These are phyloP conservation scores for Serendipita sp. DNA, from an alignment of 1,284 basidiomycete species.

Conservation along the genomic window DNA sequence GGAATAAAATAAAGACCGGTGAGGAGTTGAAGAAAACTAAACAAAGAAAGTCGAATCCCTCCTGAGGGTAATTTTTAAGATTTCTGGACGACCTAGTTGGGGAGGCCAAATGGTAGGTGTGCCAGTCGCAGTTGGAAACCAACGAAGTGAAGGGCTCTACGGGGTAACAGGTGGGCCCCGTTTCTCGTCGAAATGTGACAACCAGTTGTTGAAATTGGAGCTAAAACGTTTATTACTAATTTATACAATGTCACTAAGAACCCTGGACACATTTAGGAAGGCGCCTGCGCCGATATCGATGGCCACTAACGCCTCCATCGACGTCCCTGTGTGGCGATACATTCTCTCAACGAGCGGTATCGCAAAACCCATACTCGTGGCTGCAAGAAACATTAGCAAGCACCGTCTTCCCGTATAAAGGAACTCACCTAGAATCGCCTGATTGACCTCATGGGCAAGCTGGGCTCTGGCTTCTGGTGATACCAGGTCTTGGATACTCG, in stretches of 20 bases:
- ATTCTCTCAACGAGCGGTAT: constrained; percentile 56
- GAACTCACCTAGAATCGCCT: constrained; percentile 60
- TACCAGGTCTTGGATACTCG: constrained; percentile 43
- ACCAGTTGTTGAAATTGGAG: not conserved
- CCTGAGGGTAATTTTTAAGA: not conserved
- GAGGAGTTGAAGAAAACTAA: not conserved
- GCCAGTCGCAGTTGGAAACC: not conserved
- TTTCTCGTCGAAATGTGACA: no score
- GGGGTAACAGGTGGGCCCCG: no score
- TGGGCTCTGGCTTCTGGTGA: constrained; percentile 47
- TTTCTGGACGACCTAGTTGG: no score
- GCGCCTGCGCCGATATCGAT: constrained; percentile 59
- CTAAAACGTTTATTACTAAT: not conserved
- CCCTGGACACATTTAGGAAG: constrained; percentile 42
- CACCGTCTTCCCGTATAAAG: not conserved
- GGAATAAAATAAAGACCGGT: not conserved
- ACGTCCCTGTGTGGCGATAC: constrained; percentile 55
- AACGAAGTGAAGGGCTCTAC: not conserved
- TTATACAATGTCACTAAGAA: constrained; percentile 51
- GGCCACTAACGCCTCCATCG: constrained; percentile 51
- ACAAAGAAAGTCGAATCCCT: not conserved
- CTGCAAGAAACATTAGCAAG: constrained; percentile 25
- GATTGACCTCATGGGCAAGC: constrained; percentile 64
- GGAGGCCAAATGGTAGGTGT: not conserved
- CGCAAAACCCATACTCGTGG: constrained; percentile 58